phyloP scores from a whole-genome alignment of 768 basidiomycete genomes.

The Hygrophoropsis aurantiaca region DNA sequence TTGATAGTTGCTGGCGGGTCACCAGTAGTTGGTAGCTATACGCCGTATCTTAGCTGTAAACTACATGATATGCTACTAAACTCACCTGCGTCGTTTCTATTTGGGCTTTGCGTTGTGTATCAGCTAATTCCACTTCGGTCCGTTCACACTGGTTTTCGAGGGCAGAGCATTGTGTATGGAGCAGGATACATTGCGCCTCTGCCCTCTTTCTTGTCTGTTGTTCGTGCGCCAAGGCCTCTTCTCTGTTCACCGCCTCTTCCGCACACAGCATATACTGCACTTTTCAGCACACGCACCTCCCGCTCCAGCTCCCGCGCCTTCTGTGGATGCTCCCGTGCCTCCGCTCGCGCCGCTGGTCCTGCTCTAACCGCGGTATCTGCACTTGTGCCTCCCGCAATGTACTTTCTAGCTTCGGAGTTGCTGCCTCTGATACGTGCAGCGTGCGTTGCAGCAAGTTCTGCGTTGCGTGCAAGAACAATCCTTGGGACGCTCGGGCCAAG shows the following conservation, averaged over 20 bases:
- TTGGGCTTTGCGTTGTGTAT: too few relatives aligned
- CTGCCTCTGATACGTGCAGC: slow-evolving; percentile 57
- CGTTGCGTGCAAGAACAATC: slow-evolving; percentile 59
- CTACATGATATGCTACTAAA: too few relatives aligned
- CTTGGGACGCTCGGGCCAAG: too few relatives aligned
- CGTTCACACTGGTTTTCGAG: too few relatives aligned
- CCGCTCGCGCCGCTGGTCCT: slow-evolving; percentile 63
- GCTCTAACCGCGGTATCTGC: too few relatives aligned
- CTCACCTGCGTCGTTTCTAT: too few relatives aligned
- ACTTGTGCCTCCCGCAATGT: slow-evolving; percentile 67
- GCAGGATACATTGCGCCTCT: too few relatives aligned
- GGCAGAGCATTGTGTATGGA: too few relatives aligned
- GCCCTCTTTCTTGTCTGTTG: slow-evolving; percentile 1
- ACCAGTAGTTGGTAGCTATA: too few relatives aligned
- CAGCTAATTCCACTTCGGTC: too few relatives aligned
- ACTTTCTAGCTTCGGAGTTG: slow-evolving; percentile 63
- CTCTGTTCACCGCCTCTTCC: slow-evolving; percentile 47
- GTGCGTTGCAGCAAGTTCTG: slow-evolving; percentile 70
- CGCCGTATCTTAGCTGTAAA: too few relatives aligned
- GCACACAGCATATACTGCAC: slow-evolving; percentile 66
- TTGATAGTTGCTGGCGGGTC: too few relatives aligned
- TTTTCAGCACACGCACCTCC: slow-evolving; percentile 66
- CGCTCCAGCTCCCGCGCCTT: slow-evolving; percentile 68
- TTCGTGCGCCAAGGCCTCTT: slow-evolving; percentile 66
- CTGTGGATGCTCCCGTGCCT: slow-evolving; percentile 67